Base-by-base conservation (phyloP, 169 alveolate species). In the Babesia ovata region DNA sequence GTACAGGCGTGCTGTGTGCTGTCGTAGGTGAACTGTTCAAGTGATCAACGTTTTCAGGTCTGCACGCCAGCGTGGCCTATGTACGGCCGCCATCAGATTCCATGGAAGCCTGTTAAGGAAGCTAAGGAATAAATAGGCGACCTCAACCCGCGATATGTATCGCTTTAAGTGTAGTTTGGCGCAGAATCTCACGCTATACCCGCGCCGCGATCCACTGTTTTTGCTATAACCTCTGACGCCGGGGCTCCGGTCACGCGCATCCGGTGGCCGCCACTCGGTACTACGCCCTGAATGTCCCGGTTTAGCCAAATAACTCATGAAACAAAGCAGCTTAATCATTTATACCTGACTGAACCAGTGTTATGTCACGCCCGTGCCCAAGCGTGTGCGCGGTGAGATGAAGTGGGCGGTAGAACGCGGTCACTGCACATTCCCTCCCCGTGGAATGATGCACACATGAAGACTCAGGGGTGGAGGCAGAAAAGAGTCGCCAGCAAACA, bases 51-150 rank as follows among this genome's bases (percentile, higher is more conserved):
- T 39, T 26, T 73, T 22, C 29, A 83, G 90, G 75, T 69, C 16
- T 74, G 86, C 52, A 53, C 75, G 22, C 81, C 84, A 1, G 71
- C 77, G 46, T 83, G 90, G 90, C 90, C 79, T 1, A 21, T 83
- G 19, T 83, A 65, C 69, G 22, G 57, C 58, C 24, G 79, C 21
- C 19, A 74, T 36, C 78, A 48, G 56, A 83, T 83, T 4, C 22
- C 24, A 42, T 83, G 85, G 85, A 83, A 73, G 52, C 36, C 62
- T 17, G 52, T 21, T 29, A 70, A 62, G 59, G 21, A 44, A 19
- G 11, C 2, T 33, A 28, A 78, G 16, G 59, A n/a, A 59, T 17
- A 7, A 2, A 0, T 8, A 10, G 14, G 50, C 6, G 2, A 62
- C 17, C 2, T 0, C 19, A 26, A 62, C 16, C 33, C 26, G 26